These are phyloP conservation scores for Rhizophagus clarus DNA, from an alignment of 192 early-diverging fungal genomes.

Conservation along the genomic window DNA sequence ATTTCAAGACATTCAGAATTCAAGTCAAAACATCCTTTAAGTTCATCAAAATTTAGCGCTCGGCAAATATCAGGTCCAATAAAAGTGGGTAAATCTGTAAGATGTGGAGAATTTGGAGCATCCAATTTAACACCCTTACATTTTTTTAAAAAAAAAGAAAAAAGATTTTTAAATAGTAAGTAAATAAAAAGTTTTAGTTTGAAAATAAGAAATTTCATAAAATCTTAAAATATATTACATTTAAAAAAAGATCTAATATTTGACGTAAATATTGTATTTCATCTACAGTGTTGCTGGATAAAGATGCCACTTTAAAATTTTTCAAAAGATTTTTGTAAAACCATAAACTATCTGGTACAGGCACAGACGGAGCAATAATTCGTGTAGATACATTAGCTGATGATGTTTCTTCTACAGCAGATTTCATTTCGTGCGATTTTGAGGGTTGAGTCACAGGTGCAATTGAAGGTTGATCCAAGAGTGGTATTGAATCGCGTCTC, in stretches of 20 bases:
- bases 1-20: not conserved
- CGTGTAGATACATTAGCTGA: not conserved
- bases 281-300: not conserved
- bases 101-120: not conserved
- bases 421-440: not conserved
- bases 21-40: not conserved
- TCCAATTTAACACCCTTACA: not conserved
- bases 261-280: not conserved
- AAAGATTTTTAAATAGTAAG: not conserved
- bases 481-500: not conserved
- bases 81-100: not conserved
- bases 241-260: not conserved
- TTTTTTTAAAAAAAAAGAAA: not conserved
- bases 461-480: not conserved
- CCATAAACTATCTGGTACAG: not conserved
- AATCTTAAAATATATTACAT: not conserved
- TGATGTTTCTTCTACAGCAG: not conserved
- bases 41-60: constrained; percentile 14
- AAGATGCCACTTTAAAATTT: not conserved
- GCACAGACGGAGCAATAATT: not conserved
- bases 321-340: not conserved
- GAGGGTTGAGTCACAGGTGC: not conserved
- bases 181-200: not conserved
- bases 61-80: not conserved
- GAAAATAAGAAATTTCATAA: not conserved